Evolutionary conservation across 1,139 yeast genomes (phyloP), one percentile per base, ranked within the genome.

Genomic region (Kurtzmaniella quercitrusa): DNA sequence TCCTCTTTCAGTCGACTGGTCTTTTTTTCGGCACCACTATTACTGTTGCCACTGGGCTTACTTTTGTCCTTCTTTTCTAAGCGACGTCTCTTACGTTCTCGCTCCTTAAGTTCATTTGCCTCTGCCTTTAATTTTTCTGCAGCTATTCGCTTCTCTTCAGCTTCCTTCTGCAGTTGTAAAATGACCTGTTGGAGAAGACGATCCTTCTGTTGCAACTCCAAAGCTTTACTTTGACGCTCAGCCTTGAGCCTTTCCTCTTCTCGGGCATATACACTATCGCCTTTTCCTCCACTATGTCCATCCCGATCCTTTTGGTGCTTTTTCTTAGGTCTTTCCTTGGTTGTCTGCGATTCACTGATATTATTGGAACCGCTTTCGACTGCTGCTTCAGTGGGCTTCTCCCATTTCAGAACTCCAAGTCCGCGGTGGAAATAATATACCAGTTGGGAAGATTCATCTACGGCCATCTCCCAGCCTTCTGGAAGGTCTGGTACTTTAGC

Each of bases 351-450:
- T 26, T 26, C 30, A 9, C n/a, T 26, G 9, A 26, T 14, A 4
- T 14, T 14, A 9, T 12, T 11, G 12, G 9, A 12, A 26, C n/a
- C 30, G 9, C 68, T 63, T 14, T 50, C 52, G 1, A 68, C 68
- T 2, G 56, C 53, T 1, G 55, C 44, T 2, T 47, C 52, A 40
- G 49, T 52, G 1, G 89, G 89, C 41, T 63, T 64, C 12, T 78
- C 82, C 91, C 93, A 84, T 40, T 74, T 74, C 1, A 82, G 73
- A 15, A 65, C 51, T 36, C 70, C 68, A 34, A 66, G 60, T 14
- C 58, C 67, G 36, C 75, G 61, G 54, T 84, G 76, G 61, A 68
- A 83, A 57, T 78, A 85, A 57, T 84, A 84, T 4, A 56, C 56
- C 5, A 59, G 60, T 16, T 61, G 59, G 2, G 78, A 57, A 33